Percentiles rank a stretch among this genome's conserved stretches.
phyloP scores from a whole-genome alignment of 2,329 filamentous ascomycete species.

The Eutypella sp. region DNA sequence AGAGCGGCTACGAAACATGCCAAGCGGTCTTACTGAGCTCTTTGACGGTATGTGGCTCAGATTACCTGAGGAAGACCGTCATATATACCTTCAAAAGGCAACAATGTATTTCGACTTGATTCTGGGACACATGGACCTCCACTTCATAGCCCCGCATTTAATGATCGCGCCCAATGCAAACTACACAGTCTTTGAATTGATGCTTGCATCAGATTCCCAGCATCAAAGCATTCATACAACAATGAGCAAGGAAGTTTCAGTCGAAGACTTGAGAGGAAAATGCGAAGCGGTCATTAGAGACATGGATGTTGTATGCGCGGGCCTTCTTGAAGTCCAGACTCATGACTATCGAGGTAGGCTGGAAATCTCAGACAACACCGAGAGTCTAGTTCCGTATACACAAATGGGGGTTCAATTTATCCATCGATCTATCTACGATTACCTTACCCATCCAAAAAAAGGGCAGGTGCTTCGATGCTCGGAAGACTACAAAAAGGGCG shows the following conservation, averaged over 20 bases:
- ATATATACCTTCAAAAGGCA: not conserved
- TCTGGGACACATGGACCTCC: too few species aligned
- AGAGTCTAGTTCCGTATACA: not conserved
- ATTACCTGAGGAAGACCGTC: not conserved
- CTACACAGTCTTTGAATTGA: not conserved
- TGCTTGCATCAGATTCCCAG: not conserved
- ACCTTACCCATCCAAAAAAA: not conserved
- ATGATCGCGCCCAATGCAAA: not conserved
- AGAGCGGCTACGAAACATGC: not conserved
- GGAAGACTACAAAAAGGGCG: not conserved
- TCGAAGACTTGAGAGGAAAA: not conserved
- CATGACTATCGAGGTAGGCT: not conserved
- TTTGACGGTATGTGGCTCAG: not conserved
- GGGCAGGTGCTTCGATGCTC: not conserved
- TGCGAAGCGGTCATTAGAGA: not conserved
- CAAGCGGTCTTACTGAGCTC: not conserved
- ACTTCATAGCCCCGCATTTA: too few species aligned
- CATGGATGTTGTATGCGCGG: not conserved
- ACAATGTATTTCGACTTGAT: not conserved
- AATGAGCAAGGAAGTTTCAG: not conserved
- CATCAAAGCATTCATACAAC: not conserved
- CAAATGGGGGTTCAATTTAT: not conserved
- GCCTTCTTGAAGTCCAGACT: not conserved
- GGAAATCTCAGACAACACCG: not conserved
- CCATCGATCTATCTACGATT: not conserved